Evolutionary conservation across 345 rosid genomes (phyloP), one percentile per base, ranked within the genome.

Genomic region (Heritiera littoralis): DNA sequence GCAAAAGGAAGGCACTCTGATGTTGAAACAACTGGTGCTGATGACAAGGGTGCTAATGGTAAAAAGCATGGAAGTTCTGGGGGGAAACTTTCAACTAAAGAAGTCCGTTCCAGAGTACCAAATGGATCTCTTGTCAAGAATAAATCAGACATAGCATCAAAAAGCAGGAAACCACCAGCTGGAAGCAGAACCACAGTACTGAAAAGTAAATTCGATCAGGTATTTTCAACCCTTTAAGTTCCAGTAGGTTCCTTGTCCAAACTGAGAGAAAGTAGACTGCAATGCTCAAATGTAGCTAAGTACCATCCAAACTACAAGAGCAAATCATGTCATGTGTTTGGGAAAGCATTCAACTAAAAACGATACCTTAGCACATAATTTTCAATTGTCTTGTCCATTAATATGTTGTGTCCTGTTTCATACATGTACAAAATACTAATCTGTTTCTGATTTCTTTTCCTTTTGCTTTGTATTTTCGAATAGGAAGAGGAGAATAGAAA

Each of bases 401-500:
- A 9, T 1, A 58, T n/a, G 63, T 56, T 23, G 11, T 18, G 8
- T 40, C 43, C 9, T 10, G 35, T 8, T 45, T 46, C 18, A 46
- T 68, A n/a, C 46, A 14, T 51, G 15, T 14, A 48, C 48, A 12
- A 70, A 40, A 70, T 6, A 35, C 11, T 71, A 64, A 13, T 51
- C 49, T 59, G 17, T 51, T 43, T 58, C 10, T 46, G 5, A 41
- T 58, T 12, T 78, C n/a, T 58, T 55, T 18, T 3, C 17, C 14
- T 52, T 83, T 76, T 4, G 52, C 43, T 60, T 48, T 72, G 51
- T 73, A 45, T 51, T 49, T 12, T 40, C n/a, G 54, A 74, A 54
- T 72, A 96, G 99, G 99, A 96, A 87, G 97, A 96, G 85, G 94
- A 91, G 80, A 91, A 82, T 17, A 89, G 86, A 80, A 96, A 83